Conservation (phyloP, 495 filamentous ascomycete genomes). For the Amphirosellinia nigrospora region DNA sequence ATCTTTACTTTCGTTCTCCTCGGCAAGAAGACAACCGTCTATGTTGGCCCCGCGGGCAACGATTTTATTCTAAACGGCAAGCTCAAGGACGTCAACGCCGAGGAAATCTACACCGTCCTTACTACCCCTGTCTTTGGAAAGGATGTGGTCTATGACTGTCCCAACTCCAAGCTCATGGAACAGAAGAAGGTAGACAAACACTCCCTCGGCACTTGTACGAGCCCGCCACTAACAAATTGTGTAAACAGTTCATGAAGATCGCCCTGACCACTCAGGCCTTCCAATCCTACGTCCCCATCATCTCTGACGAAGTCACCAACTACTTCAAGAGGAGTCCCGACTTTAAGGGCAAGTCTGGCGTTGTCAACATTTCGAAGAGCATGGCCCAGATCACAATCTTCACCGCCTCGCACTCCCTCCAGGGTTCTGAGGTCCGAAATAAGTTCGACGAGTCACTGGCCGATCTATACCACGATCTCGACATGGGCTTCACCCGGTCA, state of each 20-base stretch:
- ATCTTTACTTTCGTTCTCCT: slow-evolving; percentile 81
- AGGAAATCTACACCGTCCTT: slow-evolving; percentile 80
- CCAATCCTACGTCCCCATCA: slow-evolving; percentile 77
- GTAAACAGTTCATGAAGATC: slow-evolving; percentile 79
- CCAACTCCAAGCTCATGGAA: slow-evolving; percentile 84
- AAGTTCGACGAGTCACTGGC: slow-evolving; percentile 77
- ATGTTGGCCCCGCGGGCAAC: slow-evolving; percentile 78
- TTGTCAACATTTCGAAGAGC: slow-evolving; percentile 65
- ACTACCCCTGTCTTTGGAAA: slow-evolving; percentile 87
- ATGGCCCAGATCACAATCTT: slow-evolving; percentile 89
- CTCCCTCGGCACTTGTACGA: slow-evolving; percentile 18
- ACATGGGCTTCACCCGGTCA: slow-evolving; percentile 82
- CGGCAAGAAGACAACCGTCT: slow-evolving; percentile 77
- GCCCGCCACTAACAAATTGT: slow-evolving; percentile 15
- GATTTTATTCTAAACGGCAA: slow-evolving; percentile 89
- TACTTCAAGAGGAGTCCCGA: slow-evolving; percentile 68
- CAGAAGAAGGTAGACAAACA: slow-evolving; percentile 65
- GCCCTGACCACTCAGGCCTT: slow-evolving; percentile 80
- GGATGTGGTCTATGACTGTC: slow-evolving; percentile 88
- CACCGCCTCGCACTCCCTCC: slow-evolving; percentile 79
- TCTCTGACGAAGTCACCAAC: slow-evolving; percentile 73
- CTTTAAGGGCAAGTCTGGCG: slow-evolving; percentile 72
- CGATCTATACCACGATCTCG: slow-evolving; percentile 79
- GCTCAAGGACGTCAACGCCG: slow-evolving; percentile 77
- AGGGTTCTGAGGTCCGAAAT: slow-evolving; percentile 80